Evolutionary conservation across 371 early-diverging fungal genomes (phyloP), one percentile per base, ranked within the genome.

Genomic region (Zancudomyces culisetae): DNA sequence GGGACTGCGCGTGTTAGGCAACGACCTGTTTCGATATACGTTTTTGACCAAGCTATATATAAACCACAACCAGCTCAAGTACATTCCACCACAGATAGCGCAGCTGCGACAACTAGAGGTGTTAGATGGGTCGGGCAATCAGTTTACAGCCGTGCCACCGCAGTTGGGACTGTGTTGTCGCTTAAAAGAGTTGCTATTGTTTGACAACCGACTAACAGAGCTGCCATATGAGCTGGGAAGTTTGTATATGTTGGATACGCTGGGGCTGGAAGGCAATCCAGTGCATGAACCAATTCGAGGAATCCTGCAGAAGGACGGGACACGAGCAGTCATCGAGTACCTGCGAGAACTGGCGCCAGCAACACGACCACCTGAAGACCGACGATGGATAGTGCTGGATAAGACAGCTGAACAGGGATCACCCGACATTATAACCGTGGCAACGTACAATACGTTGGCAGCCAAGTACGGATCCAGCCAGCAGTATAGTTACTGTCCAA

Each of bases 221-320:
- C 58, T 99, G 43, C 99, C 99, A 6, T 69, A 72, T 46, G 98
- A 97, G 68, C 68, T 98, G 43, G 98, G 98, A 3, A 79, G 79
- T 10, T 70, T 99, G 43, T 95, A 81, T 60, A 87, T 89, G 60
- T 66, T 98, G 47, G 93, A 96, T 54, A 80, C 72, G 1, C 70
- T 99, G 27, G 95, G 98, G 2, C 57, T 99, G 23, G 92, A 98
- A 61, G 98, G 98, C 15, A 99, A 99, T 69, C 98, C 98, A 2
- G 60, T 99, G 48, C 70, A 84, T 46, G 86, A 91, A 26, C 87
- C 89, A 20, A 66, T 95, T 29, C 76, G 78, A 56, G 70, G 71
- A 1, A 57, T 95, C 29, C 63, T 91, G 45, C 81, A 87, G 41
- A 86, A 88, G 57, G 88, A 92, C 35, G 97, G 96, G 3, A 76